Percentiles rank a stretch among this genome's conserved stretches.
These are phyloP conservation scores for Purpureocillium takamizusanense DNA, from an alignment of 2,329 filamentous ascomycete genomes.

Conservation along the genomic window DNA sequence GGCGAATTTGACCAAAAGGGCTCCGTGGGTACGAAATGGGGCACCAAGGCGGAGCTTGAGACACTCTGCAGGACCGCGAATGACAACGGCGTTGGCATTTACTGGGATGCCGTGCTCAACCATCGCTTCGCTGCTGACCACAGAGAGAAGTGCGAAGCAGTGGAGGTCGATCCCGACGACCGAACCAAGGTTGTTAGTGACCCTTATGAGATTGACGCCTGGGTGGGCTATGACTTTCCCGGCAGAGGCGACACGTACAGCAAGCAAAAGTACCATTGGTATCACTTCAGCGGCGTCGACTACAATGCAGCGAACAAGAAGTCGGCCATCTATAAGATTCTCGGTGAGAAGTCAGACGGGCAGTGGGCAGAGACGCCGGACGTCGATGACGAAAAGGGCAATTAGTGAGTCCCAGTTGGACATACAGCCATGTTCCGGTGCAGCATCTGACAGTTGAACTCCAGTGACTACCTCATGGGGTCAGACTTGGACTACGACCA, in stretches of 20 bases:
- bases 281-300: slow-evolving; percentile 63
- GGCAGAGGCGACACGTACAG: slow-evolving; percentile 55
- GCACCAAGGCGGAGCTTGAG: slow-evolving; percentile 51
- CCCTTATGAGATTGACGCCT: slow-evolving; percentile 58
- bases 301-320: slow-evolving; percentile 50
- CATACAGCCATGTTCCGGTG: too few relatives aligned
- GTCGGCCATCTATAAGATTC: slow-evolving; percentile 60
- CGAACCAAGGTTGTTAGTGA: slow-evolving; percentile 46
- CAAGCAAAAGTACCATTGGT: slow-evolving; percentile 56
- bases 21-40: slow-evolving; percentile 58
- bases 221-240: slow-evolving; percentile 61
- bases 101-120: slow-evolving; percentile 68
- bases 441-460: too few relatives aligned
- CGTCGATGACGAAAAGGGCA: slow-evolving; percentile 50
- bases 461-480: slow-evolving; percentile 62
- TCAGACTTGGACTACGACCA: slow-evolving; percentile 59
- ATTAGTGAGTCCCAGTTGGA: slow-evolving; percentile 37
- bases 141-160: slow-evolving; percentile 51
- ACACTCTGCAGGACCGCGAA: slow-evolving; percentile 43
- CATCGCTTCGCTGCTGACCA: slow-evolving; percentile 66
- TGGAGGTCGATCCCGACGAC: slow-evolving; percentile 55
- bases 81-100: slow-evolving; percentile 47
- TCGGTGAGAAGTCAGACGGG: slow-evolving; percentile 48
- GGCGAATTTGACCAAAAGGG: slow-evolving; percentile 72
- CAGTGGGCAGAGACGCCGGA: slow-evolving; percentile 54